Percentiles rank a stretch among this genome's conserved stretches.
phyloP scores from a whole-genome alignment of 2,329 filamentous ascomycete species.

The Fusarium sp. region DNA sequence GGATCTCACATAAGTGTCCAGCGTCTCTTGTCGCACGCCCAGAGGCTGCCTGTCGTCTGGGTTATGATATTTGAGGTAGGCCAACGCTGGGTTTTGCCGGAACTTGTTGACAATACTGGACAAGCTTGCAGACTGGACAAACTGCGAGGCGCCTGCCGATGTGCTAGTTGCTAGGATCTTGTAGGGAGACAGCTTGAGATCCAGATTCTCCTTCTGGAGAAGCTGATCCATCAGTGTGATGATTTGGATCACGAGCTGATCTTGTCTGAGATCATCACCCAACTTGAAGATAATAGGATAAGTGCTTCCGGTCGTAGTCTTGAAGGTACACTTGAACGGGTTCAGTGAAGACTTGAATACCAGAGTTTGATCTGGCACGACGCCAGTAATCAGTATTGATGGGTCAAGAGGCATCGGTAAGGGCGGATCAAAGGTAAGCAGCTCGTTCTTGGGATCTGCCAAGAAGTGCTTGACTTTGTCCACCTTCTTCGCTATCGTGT shows the following conservation, averaged over 20 bases:
- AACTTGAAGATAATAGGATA: conserved; percentile 98
- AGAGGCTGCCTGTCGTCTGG: conserved; percentile 85
- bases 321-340: conserved; percentile 92
- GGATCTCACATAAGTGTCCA: conserved; percentile 95
- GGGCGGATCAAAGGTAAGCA: conserved; percentile 84
- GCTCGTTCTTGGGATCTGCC: conserved; percentile 89
- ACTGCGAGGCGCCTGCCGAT: conserved; percentile 90
- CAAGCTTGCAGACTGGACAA: conserved; percentile 87
- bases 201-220: conserved; percentile 93
- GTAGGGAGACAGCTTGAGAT: conserved; percentile 94
- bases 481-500: conserved; percentile 82
- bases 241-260: conserved; percentile 96
- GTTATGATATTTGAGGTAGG: conserved; percentile 90
- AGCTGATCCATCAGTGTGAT: conserved; percentile 98
- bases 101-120: conserved; percentile 87
- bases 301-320: conserved; percentile 78
- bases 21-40: conserved; percentile 88
- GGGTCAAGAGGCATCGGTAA: conserved; percentile 91
- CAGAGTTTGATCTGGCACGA: conserved; percentile 84
- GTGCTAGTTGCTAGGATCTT: conserved; percentile 95
- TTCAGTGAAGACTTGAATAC: conserved; percentile 97
- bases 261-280: conserved; percentile 94
- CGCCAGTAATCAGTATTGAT: conserved; percentile 80
- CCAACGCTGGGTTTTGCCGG: conserved; percentile 77
- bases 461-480: conserved; percentile 88